A percentile compares a stretch with the other conserved stretches of the same genome.
These are phyloP conservation scores for Pythium sukuiense DNA, from an alignment of 352 stramenopile species.

Conservation along the genomic window DNA sequence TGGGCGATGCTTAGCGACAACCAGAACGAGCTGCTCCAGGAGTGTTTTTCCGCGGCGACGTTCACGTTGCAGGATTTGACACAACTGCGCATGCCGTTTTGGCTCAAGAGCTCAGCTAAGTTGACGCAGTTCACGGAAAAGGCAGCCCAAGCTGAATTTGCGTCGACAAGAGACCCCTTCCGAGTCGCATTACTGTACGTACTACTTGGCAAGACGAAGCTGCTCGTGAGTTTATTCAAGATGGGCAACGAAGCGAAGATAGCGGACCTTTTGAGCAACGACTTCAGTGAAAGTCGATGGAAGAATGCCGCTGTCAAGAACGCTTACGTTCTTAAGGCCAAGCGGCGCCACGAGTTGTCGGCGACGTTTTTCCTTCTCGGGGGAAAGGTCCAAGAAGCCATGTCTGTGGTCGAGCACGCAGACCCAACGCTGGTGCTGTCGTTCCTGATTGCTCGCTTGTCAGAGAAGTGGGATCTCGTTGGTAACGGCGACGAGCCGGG, in stretches of 20 bases:
- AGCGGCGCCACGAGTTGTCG: slow-evolving; percentile 78
- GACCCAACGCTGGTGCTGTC: slow-evolving; percentile 74
- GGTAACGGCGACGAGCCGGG: slow-evolving; percentile 27
- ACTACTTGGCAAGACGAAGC: slow-evolving; percentile 76
- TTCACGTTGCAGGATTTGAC: slow-evolving; percentile 74
- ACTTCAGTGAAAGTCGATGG: slow-evolving; percentile 83
- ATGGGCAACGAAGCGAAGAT: slow-evolving; percentile 81
- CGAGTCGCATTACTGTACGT: slow-evolving; percentile 86
- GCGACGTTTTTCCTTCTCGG: slow-evolving; percentile 85
- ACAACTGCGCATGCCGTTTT: slow-evolving; percentile 72
- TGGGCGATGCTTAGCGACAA: slow-evolving; percentile 71
- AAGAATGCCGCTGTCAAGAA: slow-evolving; percentile 91
- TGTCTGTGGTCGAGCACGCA: slow-evolving; percentile 71
- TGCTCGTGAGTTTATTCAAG: slow-evolving; percentile 84
- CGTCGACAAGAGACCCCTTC: slow-evolving; percentile 77
- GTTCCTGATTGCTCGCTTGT: slow-evolving; percentile 77
- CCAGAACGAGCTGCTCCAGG: slow-evolving; percentile 65
- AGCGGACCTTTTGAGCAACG: slow-evolving; percentile 71
- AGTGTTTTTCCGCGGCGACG: slow-evolving; percentile 51
- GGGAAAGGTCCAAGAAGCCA: slow-evolving; percentile 72
- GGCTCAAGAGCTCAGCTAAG: slow-evolving; percentile 60
- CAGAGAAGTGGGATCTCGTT: slow-evolving; percentile 71
- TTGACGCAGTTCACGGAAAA: slow-evolving; percentile 67
- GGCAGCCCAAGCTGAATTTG: slow-evolving; percentile 75
- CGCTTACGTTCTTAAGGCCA: slow-evolving; percentile 85